Percentiles rank a stretch among this genome's conserved stretches.
Evolutionary conservation across 164 flowering plant species (phyloP).

Genomic region (Stephania yunnanensis): DNA sequence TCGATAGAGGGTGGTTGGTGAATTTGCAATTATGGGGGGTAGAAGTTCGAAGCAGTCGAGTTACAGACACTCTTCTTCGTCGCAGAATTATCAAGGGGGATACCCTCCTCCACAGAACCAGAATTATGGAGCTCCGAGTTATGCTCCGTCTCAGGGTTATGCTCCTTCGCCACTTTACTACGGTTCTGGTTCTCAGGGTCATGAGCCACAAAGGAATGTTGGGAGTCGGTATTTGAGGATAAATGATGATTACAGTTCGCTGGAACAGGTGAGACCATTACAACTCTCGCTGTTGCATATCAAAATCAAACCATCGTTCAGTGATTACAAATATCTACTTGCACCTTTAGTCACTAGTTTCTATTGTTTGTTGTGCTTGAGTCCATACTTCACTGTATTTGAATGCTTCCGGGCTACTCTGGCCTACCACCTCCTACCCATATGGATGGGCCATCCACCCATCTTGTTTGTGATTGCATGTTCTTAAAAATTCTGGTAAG

Average conservation of each 20-base stretch:
- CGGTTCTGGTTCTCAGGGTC: conserved; percentile 24
- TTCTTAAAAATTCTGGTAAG: no score
- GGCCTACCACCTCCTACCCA: no score
- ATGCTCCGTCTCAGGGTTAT: conserved; percentile 13
- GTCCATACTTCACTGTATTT: background rate
- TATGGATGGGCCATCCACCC: no score
- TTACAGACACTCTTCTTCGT: conserved; percentile 25
- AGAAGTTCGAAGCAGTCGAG: conserved; percentile 32
- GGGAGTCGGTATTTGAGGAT: conserved; percentile 65
- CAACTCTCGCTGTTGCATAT: background rate
- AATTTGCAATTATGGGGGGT: conserved; percentile 40
- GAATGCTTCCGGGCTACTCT: no score
- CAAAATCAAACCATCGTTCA: background rate
- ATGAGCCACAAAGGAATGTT: conserved; percentile 27
- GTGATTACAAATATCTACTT: no score
- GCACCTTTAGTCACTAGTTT: background rate
- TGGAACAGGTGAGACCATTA: conserved; percentile 52
- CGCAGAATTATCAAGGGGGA: conserved; percentile 20
- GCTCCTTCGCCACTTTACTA: conserved; percentile 19
- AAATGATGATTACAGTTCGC: conserved; percentile 51
- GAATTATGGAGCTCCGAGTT: conserved; percentile 17
- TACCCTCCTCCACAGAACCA: conserved; percentile 33
- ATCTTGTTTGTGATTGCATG: no score
- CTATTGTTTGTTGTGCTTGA: background rate
- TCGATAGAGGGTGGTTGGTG: conserved; percentile 4